phyloP scores from a whole-genome alignment of 768 basidiomycete genomes.

The Thelephora aurantiotincta region DNA sequence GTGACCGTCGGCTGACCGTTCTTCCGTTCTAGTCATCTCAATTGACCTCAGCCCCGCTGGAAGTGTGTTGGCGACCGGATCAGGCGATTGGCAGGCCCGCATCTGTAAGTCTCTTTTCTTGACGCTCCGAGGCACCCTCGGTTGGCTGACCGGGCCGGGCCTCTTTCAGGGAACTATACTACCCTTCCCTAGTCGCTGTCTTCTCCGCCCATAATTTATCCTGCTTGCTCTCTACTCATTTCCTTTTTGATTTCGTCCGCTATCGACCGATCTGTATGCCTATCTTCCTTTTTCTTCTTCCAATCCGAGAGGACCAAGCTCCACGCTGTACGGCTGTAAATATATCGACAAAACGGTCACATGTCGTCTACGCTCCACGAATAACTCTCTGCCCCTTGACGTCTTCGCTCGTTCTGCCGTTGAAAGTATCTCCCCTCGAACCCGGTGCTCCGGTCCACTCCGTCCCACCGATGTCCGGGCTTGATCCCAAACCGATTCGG shows the following conservation, averaged over 20 bases:
- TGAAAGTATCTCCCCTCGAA: constrained; percentile 93
- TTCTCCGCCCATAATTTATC: neutral
- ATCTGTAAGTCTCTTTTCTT: constrained; percentile 36
- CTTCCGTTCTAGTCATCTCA: constrained; percentile 39
- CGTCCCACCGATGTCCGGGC: constrained; percentile 97
- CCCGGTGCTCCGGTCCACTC: constrained; percentile 88
- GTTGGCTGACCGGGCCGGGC: neutral
- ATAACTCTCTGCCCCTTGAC: constrained; percentile 60
- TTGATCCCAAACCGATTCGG: constrained; percentile 93
- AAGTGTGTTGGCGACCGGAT: constrained; percentile 51
- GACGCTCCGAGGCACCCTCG: too few relatives aligned
- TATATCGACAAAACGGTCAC: constrained; percentile 25
- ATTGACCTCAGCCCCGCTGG: constrained; percentile 55
- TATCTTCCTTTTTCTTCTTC: too few relatives aligned
- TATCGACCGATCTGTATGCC: neutral
- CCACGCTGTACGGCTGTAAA: too few relatives aligned
- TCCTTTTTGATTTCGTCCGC: neutral
- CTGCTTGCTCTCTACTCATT: neutral
- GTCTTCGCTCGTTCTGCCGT: constrained; percentile 57
- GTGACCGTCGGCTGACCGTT: neutral
- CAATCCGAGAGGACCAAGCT: too few relatives aligned
- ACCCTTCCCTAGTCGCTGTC: neutral
- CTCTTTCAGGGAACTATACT: constrained; percentile 1
- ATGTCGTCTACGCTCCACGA: constrained; percentile 90
- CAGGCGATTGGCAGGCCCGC: constrained; percentile 58